These are phyloP conservation scores for Heimioporus punctisporus DNA, from an alignment of 1,284 basidiomycete genomes.

Conservation along the genomic window DNA sequence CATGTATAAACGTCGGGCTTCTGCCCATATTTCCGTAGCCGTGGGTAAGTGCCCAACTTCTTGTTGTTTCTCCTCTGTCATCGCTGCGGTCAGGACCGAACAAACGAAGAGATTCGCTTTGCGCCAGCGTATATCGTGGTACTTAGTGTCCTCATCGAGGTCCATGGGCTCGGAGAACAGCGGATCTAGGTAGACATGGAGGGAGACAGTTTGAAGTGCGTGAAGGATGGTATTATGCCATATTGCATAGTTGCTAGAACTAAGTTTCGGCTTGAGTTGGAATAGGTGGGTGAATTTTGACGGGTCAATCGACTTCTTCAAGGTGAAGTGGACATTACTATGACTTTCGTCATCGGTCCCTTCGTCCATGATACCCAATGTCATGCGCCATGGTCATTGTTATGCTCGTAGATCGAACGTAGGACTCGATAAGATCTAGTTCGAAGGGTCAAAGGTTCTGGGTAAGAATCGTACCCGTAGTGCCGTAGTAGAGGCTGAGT, in stretches of 20 bases:
- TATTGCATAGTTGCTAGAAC: not conserved
- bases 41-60: not conserved
- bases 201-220: not conserved
- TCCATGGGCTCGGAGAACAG: too few relatives aligned
- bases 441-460: too few relatives aligned
- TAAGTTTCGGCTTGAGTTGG: not conserved
- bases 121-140: too few relatives aligned
- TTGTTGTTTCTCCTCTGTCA: not conserved
- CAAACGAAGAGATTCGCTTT: conserved; percentile 3
- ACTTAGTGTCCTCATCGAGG: too few relatives aligned
- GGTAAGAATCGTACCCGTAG: too few relatives aligned
- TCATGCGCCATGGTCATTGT: too few relatives aligned
- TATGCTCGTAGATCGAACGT: too few relatives aligned
- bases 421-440: too few relatives aligned
- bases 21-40: not conserved
- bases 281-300: not conserved
- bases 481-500: too few relatives aligned
- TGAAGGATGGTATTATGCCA: not conserved
- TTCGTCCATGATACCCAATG: too few relatives aligned
- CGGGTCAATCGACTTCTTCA: not conserved
- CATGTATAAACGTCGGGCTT: not conserved
- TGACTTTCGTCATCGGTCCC: not conserved
- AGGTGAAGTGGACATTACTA: not conserved
- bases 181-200: not conserved
- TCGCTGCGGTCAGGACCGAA: not conserved